Percentiles rank a stretch among this genome's conserved stretches.
Conservation (phyloP, 2,329 filamentous ascomycete species). For the Penicillium aurantiogriseum region DNA sequence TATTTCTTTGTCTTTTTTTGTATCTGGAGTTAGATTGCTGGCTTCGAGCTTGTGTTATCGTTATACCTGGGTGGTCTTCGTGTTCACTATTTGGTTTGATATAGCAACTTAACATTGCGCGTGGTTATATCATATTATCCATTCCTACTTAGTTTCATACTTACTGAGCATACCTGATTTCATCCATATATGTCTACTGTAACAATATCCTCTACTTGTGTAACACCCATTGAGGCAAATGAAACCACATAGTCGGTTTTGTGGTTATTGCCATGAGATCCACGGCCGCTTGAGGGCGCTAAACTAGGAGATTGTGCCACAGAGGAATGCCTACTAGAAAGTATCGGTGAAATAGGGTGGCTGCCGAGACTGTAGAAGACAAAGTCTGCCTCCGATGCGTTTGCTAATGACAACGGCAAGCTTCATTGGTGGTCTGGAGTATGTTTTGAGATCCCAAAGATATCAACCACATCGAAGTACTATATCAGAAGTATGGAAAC, state of each 20-base stretch:
- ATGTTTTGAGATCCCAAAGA: neutral
- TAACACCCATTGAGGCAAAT: no score
- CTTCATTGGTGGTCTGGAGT: neutral
- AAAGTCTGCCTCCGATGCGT: neutral
- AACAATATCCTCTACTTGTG: no score
- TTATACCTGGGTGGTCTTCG: slow-evolving; percentile 12
- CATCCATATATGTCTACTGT: no score
- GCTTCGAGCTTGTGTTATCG: neutral
- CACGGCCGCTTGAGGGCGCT: no score
- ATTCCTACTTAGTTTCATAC: no score
- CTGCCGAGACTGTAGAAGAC: no score
- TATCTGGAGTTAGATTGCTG: neutral
- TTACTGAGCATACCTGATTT: no score
- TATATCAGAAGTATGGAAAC: neutral
- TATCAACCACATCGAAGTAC: neutral
- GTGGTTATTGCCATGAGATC: no score
- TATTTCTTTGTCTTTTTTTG: neutral
- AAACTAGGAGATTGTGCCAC: no score
- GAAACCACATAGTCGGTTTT: no score
- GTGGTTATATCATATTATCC: neutral
- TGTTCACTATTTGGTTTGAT: neutral
- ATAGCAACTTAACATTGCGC: slow-evolving; percentile 1
- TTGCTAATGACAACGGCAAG: neutral
- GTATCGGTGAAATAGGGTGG: no score
- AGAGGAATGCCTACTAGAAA: no score